Evolutionary conservation across 352 stramenopile species (phyloP), one percentile per base, ranked within the genome.

Genomic region (Phytophthora brassicae): DNA sequence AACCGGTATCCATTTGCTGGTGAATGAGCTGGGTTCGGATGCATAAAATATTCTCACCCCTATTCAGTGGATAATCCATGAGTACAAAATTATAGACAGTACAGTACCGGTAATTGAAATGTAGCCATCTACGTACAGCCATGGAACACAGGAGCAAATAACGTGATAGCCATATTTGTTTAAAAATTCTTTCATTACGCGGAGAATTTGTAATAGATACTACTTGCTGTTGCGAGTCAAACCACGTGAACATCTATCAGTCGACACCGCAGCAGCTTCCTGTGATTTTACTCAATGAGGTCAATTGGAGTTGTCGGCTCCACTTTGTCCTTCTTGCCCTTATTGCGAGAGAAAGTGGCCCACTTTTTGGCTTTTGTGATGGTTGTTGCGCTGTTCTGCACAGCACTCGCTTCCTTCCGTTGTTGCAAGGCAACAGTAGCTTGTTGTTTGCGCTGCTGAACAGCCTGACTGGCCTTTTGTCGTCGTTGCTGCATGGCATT

Each of bases 291-390:
- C 39, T 68, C 64, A 44, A 68, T 64, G 20, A 22, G 51, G 8
- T 72, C 64, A 14, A 72, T 72, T 2, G 66, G 60, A 35, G 66
- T 67, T 5, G 57, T 68, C 41, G 58, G 24, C 3, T 29, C 36
- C 22, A 22, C n/a, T 17, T 72, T 65, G 42, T 24, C 22, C 9
- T 56, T 63, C 59, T 68, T 65, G 35, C 13, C 56, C 53, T 70
- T n/a, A n/a, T 54, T 64, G 12, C 64, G 64, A 19, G 57, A 11
- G 4, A 74, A 52, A 7, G 31, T 46, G 17, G 60, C 68, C 72
- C 68, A 80, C 31, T 73, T 77, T 39, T 68, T 75, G 26, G 68
- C 50, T 8, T 72, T 75, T 23, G 72, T 65, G 45, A 69, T 64
- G 9, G 61, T 66, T 2, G 38, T 60, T 4, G 66, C 48, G 29